Evolutionary conservation across 2,329 filamentous ascomycete genomes (phyloP), one percentile per base, ranked within the genome.

Genomic region (Teratosphaeria viscida): DNA sequence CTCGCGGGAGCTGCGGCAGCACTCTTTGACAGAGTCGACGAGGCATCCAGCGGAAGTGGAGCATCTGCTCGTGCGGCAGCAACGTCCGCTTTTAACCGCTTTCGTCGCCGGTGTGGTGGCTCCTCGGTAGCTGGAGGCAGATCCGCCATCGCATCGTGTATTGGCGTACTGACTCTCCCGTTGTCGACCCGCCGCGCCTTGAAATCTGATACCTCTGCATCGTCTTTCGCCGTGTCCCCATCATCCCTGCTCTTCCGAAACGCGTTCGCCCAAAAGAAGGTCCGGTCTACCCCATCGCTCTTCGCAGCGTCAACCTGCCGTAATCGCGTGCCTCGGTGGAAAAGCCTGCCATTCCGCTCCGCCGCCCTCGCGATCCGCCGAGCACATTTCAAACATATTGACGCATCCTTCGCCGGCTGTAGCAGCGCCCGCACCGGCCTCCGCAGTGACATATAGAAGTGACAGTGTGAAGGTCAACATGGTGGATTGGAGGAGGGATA

Each of bases 21-120:
- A 57, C 83, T 72, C 52, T 76, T 78, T 6, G 84, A 83, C 49
- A 87, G 74, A 62, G 79, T 80, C 26, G 83, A 81, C 0, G 84
- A 86, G 14, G 84, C 84, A 73, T 87, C 84, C 19, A 76, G 81
- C 7, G 83, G 80, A 5, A 83, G 73, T 26, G 69, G 66, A 39
- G 63, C 59, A 12, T 67, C 65, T 29, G 56, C 8, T 60, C 54
- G 54, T 60, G 59, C 27, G 19, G 57, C 57, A 23, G 49, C 43
- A 47, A 60, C 63, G 49, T 64, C 66, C n/a, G 63, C 65, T 67
- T 73, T 73, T 65, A 72, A 63, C 56, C 70, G 67, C 56, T 71
- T 72, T 49, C 72, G 64, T 57, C 70, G 63, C 43, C 71, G 65
- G 60, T 71, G 70, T 57, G 69, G 69, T 58, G 68, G 66, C 59